These are phyloP conservation scores for Arthrobotrys conoides DNA, from an alignment of 2,329 filamentous ascomycete species.

Conservation along the genomic window DNA sequence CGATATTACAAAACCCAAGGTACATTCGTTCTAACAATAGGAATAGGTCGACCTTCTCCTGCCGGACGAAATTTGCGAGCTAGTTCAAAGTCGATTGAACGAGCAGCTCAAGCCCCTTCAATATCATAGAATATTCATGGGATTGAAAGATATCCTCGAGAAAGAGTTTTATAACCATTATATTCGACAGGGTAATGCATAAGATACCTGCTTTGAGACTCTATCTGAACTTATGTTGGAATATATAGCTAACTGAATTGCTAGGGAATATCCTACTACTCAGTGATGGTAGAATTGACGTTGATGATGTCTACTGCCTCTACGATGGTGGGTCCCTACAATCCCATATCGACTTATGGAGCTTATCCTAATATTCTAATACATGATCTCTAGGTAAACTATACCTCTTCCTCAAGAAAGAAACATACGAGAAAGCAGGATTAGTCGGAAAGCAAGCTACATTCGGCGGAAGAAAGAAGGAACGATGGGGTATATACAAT, in stretches of 20 bases:
- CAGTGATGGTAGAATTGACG: constrained; percentile 79
- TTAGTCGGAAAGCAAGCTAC: constrained; percentile 77
- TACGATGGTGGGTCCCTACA: constrained; percentile 73
- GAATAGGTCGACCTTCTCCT: constrained; percentile 48
- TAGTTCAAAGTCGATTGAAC: constrained; percentile 37
- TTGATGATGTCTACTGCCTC: constrained; percentile 81
- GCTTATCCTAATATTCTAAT: not conserved
- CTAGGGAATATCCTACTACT: constrained; percentile 85
- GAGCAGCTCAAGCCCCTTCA: constrained; percentile 53
- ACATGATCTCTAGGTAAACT: constrained; percentile 73
- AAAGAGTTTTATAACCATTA: constrained; percentile 85
- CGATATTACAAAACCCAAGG: not conserved
- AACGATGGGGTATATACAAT: constrained; percentile 76
- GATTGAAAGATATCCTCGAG: constrained; percentile 78
- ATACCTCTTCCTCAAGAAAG: constrained; percentile 82
- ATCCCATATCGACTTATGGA: not conserved
- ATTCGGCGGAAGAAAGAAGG: constrained; percentile 73
- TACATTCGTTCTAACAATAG: constrained; percentile 19
- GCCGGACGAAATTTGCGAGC: constrained; percentile 49
- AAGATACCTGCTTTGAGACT: not conserved
- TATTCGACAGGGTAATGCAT: constrained; percentile 78
- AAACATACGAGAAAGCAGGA: constrained; percentile 85
- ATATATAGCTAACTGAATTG: constrained; percentile 2
- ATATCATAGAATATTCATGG: constrained; percentile 81
- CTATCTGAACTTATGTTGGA: constrained; percentile 12